phyloP scores from a whole-genome alignment of 2,329 filamentous ascomycete species.

The Trichoderma asperellum region DNA sequence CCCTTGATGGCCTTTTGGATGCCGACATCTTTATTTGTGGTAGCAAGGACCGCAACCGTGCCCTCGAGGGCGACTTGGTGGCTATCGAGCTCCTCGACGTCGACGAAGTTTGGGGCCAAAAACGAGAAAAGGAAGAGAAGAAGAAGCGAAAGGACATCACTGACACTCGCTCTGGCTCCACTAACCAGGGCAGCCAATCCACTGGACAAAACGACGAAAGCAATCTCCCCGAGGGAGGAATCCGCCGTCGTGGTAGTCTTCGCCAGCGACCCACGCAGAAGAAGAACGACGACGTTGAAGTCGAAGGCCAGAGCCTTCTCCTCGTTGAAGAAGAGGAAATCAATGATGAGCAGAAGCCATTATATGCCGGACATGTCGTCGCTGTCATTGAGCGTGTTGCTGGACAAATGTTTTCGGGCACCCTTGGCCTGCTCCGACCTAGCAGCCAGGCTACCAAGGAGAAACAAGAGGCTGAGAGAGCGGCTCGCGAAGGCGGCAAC shows the following conservation, averaged over 20 bases:
- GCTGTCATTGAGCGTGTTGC: slow-evolving; percentile 96
- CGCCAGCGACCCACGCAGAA: slow-evolving; percentile 97
- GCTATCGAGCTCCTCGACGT: slow-evolving; percentile 96
- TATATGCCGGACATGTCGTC: slow-evolving; percentile 96
- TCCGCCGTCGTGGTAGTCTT: slow-evolving; percentile 90
- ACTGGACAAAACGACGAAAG: slow-evolving; percentile 64
- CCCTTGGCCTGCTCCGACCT: slow-evolving; percentile 87
- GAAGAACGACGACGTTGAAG: slow-evolving; percentile 99
- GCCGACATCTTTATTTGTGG: slow-evolving; percentile 99
- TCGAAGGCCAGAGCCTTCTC: slow-evolving; percentile 94
- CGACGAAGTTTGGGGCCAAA: slow-evolving; percentile 97
- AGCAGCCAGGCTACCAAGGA: slow-evolving; percentile 99
- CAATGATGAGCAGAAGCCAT: slow-evolving; percentile 94
- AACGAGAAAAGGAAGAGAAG: slow-evolving; percentile 99
- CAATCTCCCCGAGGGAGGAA: slow-evolving; percentile 74
- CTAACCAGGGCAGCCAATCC: slow-evolving; percentile 70
- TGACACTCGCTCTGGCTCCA: slow-evolving; percentile 79
- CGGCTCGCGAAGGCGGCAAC: slow-evolving; percentile 79
- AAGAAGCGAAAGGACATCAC: slow-evolving; percentile 99
- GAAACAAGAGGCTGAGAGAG: slow-evolving; percentile 96
- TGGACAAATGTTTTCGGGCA: slow-evolving; percentile 98
- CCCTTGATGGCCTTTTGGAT: slow-evolving; percentile 82
- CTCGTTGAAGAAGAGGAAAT: slow-evolving; percentile 99
- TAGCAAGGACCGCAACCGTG: slow-evolving; percentile 97
- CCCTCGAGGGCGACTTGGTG: slow-evolving; percentile 92